Base-by-base conservation (phyloP, 768 basidiomycete species). In the Psilocybe sp. region DNA sequence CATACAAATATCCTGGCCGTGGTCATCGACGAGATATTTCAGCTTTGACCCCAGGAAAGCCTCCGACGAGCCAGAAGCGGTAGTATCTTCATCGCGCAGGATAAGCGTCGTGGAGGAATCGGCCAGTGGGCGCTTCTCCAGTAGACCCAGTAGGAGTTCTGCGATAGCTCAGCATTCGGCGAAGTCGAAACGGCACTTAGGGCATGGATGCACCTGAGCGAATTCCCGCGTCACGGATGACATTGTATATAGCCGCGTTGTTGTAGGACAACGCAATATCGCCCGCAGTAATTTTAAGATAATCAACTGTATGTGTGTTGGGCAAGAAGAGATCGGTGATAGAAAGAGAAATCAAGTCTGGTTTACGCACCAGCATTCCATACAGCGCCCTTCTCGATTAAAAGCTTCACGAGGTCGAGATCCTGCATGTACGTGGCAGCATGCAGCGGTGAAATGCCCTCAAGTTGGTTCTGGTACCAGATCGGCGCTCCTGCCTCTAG, bases 181-280 rank as follows among this genome's bases (percentile, higher is more conserved):
- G 40, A 34, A 23, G 41, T 16, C 28, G 32, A 38, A 49, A 10
- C 44, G 34, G 44, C 51, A 58, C 39, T 23, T 44, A 52, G 51
- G 39, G 53, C 46, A 47, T 46, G 54, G 47, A 64, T 68, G 74
- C 61, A 91, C 95, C 94, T 69, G 89, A 79, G 50, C 96, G 84
- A 51, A 98, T 84, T 7, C 96, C 97, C 49, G 96, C 90, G 69
- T 96, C 87, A n/a, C 92, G 81, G 42, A 99, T 88, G 45, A 82
- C 61, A 16, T 72, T 78, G 66, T 98, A 98, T 13, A 85, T 85
- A 35, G 71, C 69, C 49, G 73, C 69, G 58, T 94, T 80, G 58
- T 96, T 95, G 66, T 89, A 78, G 7, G 93, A 96, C 28, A 93
- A 72, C 10, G 93, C 88, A 44, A 98, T 81, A 58, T 98, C 96